Evolutionary conservation across 1,284 basidiomycete species (phyloP).

Genomic region (Cutaneotrichosporon cavernicola): DNA sequence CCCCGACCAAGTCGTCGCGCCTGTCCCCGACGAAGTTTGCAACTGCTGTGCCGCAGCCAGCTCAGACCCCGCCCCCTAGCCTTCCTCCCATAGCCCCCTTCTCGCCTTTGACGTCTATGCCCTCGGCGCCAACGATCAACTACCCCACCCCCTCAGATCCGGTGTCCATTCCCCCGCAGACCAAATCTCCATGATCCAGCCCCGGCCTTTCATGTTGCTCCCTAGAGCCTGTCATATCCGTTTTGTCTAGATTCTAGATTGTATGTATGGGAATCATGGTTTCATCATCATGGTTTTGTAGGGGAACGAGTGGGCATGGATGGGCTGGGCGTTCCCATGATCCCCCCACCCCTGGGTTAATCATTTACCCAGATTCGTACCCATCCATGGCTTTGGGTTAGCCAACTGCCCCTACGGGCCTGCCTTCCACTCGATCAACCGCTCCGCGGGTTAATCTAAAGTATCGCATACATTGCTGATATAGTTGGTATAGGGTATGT

Average conservation of each 20-base stretch:
- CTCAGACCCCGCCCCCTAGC: neutral
- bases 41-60: neutral
- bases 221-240: neutral
- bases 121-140: neutral
- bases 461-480: slow-evolving; percentile 11
- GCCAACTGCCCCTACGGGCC: too few relatives aligned
- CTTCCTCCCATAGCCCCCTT: neutral
- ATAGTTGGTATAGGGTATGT: slow-evolving; percentile 10
- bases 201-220: neutral
- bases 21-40: neutral
- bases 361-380: too few relatives aligned
- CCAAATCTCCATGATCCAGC: neutral
- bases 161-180: neutral
- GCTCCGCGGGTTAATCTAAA: neutral
- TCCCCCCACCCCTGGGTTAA: too few relatives aligned
- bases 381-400: too few relatives aligned
- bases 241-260: neutral
- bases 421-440: neutral
- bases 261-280: neutral
- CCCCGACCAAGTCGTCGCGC: too few relatives aligned
- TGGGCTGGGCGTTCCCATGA: too few relatives aligned
- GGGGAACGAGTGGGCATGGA: too few relatives aligned
- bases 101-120: neutral
- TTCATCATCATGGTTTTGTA: too few relatives aligned
- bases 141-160: neutral